These are phyloP conservation scores for Aspergillus cejpii DNA, from an alignment of 2,329 filamentous ascomycete species.

Conservation along the genomic window DNA sequence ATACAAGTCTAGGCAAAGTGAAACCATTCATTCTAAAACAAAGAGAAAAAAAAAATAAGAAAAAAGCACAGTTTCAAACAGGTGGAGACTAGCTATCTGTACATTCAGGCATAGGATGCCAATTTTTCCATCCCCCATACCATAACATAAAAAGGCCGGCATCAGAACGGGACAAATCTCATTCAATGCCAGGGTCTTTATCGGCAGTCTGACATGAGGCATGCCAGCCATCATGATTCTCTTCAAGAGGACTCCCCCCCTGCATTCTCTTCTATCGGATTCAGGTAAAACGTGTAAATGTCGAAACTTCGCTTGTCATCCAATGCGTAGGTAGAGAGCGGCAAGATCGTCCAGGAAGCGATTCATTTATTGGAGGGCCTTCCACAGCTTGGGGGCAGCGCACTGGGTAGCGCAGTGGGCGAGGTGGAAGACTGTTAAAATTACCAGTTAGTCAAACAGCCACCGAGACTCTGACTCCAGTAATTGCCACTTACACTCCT, in stretches of 20 bases:
- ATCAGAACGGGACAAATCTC: conserved; percentile 12
- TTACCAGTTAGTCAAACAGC: neutral
- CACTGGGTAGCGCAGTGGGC: conserved; percentile 90
- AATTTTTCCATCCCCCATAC: conserved; percentile 15
- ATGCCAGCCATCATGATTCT: conserved; percentile 4
- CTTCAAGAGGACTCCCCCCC: conserved; percentile 1
- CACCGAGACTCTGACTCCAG: neutral
- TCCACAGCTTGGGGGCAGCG: conserved; percentile 93
- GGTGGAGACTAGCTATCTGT: conserved; percentile 39
- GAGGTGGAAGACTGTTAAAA: conserved; percentile 85
- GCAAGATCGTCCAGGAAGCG: conserved; percentile 9
- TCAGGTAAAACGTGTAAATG: neutral
- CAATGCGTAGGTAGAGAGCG: conserved; percentile 12
- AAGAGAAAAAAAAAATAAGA: conserved; percentile 22
- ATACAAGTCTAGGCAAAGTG: conserved; percentile 22
- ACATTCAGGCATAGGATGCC: conserved; percentile 31
- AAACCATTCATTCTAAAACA: conserved; percentile 32
- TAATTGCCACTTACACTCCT: conserved; percentile 75
- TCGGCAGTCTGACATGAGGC: conserved; percentile 3
- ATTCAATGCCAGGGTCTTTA: neutral
- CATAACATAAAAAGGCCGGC: conserved; percentile 6
- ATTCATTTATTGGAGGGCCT: conserved; percentile 71
- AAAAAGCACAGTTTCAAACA: conserved; percentile 34
- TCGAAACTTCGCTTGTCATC: neutral
- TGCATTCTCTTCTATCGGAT: conserved; percentile 9